Conservation (phyloP, 225 moss, liverwort and hornwort species). For the Asterella californica region DNA sequence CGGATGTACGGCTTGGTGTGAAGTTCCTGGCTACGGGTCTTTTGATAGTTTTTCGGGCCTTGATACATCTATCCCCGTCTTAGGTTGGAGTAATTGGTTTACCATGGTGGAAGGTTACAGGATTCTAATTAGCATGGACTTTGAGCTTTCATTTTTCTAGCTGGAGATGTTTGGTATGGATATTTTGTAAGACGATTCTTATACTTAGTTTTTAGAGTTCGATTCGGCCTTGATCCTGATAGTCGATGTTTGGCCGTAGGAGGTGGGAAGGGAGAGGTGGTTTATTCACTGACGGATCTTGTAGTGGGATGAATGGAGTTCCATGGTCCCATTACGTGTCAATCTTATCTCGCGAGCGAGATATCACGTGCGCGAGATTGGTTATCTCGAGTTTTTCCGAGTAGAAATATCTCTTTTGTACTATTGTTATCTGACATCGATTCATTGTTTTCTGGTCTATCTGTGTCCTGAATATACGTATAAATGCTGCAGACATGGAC, state of each 20-base stretch:
- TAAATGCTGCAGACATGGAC: slow-evolving; percentile 71
- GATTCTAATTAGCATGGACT: background rate
- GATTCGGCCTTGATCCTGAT: background rate
- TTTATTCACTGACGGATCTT: background rate
- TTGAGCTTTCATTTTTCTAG: background rate
- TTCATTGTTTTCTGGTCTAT: background rate
- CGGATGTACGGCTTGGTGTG: background rate
- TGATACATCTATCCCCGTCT: background rate
- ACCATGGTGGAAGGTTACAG: background rate
- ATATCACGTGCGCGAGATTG: background rate
- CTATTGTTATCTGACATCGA: background rate
- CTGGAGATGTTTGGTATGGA: background rate
- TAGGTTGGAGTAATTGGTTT: background rate
- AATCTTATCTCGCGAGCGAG: background rate
- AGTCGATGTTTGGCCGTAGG: background rate
- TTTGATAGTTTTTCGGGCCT: background rate
- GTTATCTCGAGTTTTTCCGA: background rate
- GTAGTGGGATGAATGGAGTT: background rate
- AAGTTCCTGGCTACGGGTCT: background rate
- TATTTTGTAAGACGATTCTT: no score
- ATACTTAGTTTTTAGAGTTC: background rate
- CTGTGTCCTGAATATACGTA: background rate
- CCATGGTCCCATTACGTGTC: background rate
- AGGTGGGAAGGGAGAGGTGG: background rate
- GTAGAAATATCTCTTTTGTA: background rate